phyloP scores from a whole-genome alignment of 352 stramenopile genomes.

The Pythium monospermum region DNA sequence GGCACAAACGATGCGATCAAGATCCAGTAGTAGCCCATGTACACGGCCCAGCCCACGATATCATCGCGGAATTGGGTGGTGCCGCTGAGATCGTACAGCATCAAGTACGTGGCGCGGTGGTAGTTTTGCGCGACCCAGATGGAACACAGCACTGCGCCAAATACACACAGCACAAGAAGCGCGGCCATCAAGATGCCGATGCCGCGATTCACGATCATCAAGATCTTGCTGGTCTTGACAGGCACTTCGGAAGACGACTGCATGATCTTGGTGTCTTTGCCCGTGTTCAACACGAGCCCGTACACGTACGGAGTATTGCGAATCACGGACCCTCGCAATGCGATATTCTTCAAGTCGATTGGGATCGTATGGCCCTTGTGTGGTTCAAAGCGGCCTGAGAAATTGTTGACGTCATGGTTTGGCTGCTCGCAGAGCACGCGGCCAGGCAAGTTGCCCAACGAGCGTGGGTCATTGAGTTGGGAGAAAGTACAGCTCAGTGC shows the following conservation, averaged over 20 bases:
- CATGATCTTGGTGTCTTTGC: constrained; percentile 86
- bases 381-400: constrained; percentile 71
- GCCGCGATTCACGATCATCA: constrained; percentile 77
- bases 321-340: constrained; percentile 75
- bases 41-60: constrained; percentile 63
- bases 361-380: constrained; percentile 74
- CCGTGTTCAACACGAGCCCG: constrained; percentile 79
- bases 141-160: constrained; percentile 64
- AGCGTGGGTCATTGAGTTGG: constrained; percentile 64
- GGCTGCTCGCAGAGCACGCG: constrained; percentile 71
- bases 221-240: constrained; percentile 77
- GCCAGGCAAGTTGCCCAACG: constrained; percentile 59
- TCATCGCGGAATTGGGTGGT: constrained; percentile 66
- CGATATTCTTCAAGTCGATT: constrained; percentile 84
- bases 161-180: constrained; percentile 58
- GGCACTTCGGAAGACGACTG: constrained; percentile 69
- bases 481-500: constrained; percentile 79
- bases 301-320: constrained; percentile 79
- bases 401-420: constrained; percentile 87
- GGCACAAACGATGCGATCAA: constrained; percentile 84
- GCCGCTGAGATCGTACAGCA: constrained; percentile 58
- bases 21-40: constrained; percentile 87
- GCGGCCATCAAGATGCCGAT: constrained; percentile 76
- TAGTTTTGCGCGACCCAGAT: constrained; percentile 63
- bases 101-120: constrained; percentile 57